These are phyloP conservation scores for Ajuga chamaepitys DNA, from an alignment of 257 asterid species.

Conservation along the genomic window DNA sequence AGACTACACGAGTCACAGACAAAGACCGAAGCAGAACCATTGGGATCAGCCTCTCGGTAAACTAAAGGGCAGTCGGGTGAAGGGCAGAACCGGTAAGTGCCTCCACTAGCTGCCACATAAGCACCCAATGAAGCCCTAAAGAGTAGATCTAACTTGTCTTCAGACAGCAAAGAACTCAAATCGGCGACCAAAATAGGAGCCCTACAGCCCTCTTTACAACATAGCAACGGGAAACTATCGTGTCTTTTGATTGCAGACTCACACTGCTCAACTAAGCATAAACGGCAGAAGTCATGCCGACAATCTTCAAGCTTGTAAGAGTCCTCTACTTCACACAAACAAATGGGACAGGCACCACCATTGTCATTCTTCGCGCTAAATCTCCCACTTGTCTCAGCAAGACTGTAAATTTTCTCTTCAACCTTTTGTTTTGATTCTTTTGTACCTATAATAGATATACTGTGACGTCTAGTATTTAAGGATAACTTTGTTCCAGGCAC, in stretches of 20 bases:
- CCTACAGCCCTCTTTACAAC: conserved; percentile 47
- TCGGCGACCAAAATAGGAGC: conserved; percentile 50
- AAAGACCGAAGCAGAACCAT: conserved; percentile 24
- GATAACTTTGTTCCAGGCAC: conserved; percentile 55
- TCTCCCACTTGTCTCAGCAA: conserved; percentile 35
- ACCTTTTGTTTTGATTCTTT: conserved; percentile 64
- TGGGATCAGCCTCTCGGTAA: conserved; percentile 41
- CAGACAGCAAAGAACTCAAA: conserved; percentile 42
- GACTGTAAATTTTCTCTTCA: conserved; percentile 39
- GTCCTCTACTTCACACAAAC: conserved; percentile 79
- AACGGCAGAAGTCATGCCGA: conserved; percentile 55
- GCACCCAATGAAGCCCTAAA: conserved; percentile 71
- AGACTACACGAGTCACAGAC: conserved; percentile 63
- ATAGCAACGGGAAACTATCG: conserved; percentile 59
- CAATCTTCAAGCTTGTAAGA: conserved; percentile 64
- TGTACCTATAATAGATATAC: conserved; percentile 43
- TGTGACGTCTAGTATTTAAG: conserved; percentile 50
- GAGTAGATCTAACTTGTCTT: conserved; percentile 69
- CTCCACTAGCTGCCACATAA: conserved; percentile 60
- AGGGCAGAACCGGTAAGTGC: conserved; percentile 72
- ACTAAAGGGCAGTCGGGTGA: conserved; percentile 93
- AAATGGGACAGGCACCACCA: conserved; percentile 55
- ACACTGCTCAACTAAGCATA: conserved; percentile 73
- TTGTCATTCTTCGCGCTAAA: conserved; percentile 16
- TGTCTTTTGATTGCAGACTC: conserved; percentile 58